Base-by-base conservation (phyloP, 139 green algal genomes). In the Pseudopediastrum boryanum region DNA sequence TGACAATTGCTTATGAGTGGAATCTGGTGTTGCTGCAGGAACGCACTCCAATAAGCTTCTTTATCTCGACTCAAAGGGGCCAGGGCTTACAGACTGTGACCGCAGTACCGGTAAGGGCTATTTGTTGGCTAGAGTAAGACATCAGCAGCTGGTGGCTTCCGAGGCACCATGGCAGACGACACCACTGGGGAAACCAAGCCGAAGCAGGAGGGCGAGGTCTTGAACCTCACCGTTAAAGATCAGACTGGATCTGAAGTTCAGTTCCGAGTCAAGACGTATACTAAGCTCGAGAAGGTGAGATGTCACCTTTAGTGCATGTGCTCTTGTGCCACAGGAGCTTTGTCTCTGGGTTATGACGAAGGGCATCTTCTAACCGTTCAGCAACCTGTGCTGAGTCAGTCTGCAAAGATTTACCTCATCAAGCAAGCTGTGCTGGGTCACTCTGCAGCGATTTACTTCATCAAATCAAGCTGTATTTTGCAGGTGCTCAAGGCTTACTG, bases 191-290 rank as follows among this genome's bases (percentile, higher is more conserved):
- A 79, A 38, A 84, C 62, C 74, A 81, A 79, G 59, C 58, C 33
- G 3, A 84, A 84, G 61, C 51, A 79, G 52, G 81, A 87, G 59
- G 86, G 82, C 0, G 43, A 79, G 16, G 75, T 87, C 0, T 82
- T 90, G 42, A 88, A 89, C 56, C 66, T 90, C 4, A 68, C 85
- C 2, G 86, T 90, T 0, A 88, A 88, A 52, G 86, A 90, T 42
- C 86, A 90, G 72, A 59, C 48, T 13, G 83, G 83, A 5, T 75
- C 72, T 36, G 86, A 88, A 68, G 80, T 90, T 25, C 86, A 90
- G 61, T 90, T 90, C 74, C 87, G 87, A 62, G 74, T 90, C 13
- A 86, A 88, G 71, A 83, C 82, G 41, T 79, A 83, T 33, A 90
- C 86, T 27, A 85, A 83, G 74, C 81, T 90, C 21, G 86, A 90